These are phyloP conservation scores for Fusarium xylarioides DNA, from an alignment of 2,329 filamentous ascomycete species.

Conservation along the genomic window DNA sequence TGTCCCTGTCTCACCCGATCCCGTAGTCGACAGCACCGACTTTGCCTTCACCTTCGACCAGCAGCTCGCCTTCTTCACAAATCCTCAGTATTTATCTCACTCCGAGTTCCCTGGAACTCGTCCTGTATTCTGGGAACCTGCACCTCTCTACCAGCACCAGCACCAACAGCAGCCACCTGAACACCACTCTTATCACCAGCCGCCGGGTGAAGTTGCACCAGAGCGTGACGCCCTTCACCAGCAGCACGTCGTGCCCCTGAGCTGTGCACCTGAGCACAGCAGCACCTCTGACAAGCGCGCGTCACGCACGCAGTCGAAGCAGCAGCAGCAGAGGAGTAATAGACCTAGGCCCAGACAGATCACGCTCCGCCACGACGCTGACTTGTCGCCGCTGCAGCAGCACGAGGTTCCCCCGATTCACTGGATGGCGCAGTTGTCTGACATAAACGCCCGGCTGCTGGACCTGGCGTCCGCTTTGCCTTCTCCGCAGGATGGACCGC, in stretches of 20 bases:
- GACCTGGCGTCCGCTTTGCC: constrained; percentile 50
- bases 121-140: constrained; percentile 38
- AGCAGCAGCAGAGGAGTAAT: constrained; percentile 2
- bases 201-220: constrained; percentile 25
- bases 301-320: constrained; percentile 36
- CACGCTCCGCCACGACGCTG: constrained; percentile 39
- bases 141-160: constrained; percentile 13
- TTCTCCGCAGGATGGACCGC: constrained; percentile 35
- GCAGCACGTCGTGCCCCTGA: constrained; percentile 27
- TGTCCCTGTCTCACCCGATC: constrained; percentile 42
- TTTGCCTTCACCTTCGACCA: constrained; percentile 50
- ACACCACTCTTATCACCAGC: constrained; percentile 14
- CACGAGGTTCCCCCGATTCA: constrained; percentile 39
- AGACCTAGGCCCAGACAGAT: constrained; percentile 47
- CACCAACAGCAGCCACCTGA: not conserved
- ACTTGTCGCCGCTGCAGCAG: constrained; percentile 30
- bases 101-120: constrained; percentile 26
- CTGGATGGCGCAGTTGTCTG: constrained; percentile 53
- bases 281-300: constrained; percentile 38
- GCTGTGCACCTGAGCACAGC: constrained; percentile 39
- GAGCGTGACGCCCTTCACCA: constrained; percentile 17
- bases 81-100: constrained; percentile 45
- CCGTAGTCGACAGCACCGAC: constrained; percentile 45
- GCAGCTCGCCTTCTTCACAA: constrained; percentile 45
- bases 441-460: constrained; percentile 51